Percentiles rank a stretch among this genome's conserved stretches.
phyloP scores from a whole-genome alignment of 2,329 filamentous ascomycete genomes.

The Aspergillus felis region DNA sequence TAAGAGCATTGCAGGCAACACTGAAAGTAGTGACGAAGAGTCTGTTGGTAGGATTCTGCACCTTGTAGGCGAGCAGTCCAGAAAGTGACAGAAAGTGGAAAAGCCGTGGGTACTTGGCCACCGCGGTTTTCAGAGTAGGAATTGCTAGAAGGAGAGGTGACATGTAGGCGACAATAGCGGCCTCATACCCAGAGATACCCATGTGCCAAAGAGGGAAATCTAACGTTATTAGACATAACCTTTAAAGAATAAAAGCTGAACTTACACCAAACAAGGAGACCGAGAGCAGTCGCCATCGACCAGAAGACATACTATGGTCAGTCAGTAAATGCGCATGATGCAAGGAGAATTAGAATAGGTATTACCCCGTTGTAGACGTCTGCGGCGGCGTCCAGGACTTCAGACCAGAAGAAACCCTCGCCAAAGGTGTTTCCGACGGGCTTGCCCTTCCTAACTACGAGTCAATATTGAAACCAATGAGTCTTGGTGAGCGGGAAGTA shows the following conservation, averaged over 20 bases:
- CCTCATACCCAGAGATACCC: constrained; percentile 96
- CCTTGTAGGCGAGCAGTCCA: constrained; percentile 74
- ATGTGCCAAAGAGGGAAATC: constrained; percentile 98
- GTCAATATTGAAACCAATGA: constrained; percentile 18
- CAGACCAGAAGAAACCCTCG: constrained; percentile 67
- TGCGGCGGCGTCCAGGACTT: constrained; percentile 74
- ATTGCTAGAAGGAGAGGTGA: constrained; percentile 77
- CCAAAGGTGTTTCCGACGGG: constrained; percentile 67
- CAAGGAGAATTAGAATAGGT: not conserved
- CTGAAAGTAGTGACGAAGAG: constrained; percentile 79
- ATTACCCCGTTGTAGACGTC: constrained; percentile 88
- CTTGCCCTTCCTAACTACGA: constrained; percentile 64
- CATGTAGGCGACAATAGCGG: constrained; percentile 76
- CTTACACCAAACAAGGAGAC: constrained; percentile 89
- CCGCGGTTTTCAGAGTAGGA: constrained; percentile 62
- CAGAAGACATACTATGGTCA: constrained; percentile 77
- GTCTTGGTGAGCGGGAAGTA: constrained; percentile 26
- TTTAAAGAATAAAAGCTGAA: constrained; percentile 17
- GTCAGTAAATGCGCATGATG: constrained; percentile 19
- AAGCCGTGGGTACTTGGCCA: constrained; percentile 64
- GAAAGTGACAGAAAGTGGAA: constrained; percentile 73
- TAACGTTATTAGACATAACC: constrained; percentile 33
- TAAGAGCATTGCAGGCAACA: constrained; percentile 73
- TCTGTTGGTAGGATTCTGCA: constrained; percentile 67
- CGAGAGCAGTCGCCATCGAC: constrained; percentile 87